Base-by-base conservation (phyloP, 306 rosid species). In the Datisca glomerata region DNA sequence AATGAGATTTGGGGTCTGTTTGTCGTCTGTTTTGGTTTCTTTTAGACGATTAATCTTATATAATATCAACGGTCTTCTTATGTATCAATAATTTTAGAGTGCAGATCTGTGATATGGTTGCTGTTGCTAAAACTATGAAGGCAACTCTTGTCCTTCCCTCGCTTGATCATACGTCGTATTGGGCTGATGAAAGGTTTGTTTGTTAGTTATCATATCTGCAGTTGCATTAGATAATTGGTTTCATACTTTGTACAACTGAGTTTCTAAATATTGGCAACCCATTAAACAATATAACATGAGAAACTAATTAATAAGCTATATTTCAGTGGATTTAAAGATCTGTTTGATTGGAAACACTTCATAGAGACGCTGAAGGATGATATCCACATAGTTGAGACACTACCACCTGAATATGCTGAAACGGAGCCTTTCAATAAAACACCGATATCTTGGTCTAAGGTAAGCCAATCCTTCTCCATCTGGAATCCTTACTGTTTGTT, bases 1-100 rank as follows among this genome's bases (percentile, higher is more conserved):
- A 86, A 89, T 89, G 98, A 89, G 98, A 78, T 89, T 89, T 80
- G 98, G 98, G 95, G 98, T 89, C 71, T 74, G 93, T 49, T 56
- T 65, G 21, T 61, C 60, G 29, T 56, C 55, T 63, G 52, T 66
- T 71, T 63, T 65, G 43, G 21, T 76, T 49, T 14, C 47, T 67
- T 33, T 24, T 21, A 8, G 16, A 21, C n/a, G n/a, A n/a, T n/a
- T n/a, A 8, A 12, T 34, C 21, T 18, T 12, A 39, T 16, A 46
- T 52, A 21, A 45, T 41, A n/a, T 66, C 29, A 32, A 43, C 60
- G 42, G 28, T 63, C 47, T 45, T 61, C 75, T 84, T 67, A 80
- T 64, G 56, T 27, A 21, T 50, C 33, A 23, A 41, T 23, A 32
- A 29, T 53, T 43, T 54, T 74, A 60, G 64, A 67, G 65, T 66